A percentile compares a stretch with the other conserved stretches of the same genome.
Conservation (phyloP, 2,329 filamentous ascomycete species). For the Fusarium sp. region DNA sequence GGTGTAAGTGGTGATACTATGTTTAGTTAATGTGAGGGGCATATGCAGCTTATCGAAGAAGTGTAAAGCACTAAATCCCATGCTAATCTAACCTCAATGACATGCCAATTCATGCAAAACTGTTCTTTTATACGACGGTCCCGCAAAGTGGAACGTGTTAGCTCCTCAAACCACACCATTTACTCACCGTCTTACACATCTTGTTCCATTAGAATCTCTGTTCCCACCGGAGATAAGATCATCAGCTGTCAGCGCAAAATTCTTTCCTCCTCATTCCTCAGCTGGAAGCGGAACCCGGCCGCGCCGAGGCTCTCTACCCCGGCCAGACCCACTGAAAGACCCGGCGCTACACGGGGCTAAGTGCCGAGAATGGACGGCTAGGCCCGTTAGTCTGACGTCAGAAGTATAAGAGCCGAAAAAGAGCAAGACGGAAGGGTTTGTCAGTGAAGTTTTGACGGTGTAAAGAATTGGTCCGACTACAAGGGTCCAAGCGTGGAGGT, state of each 20-base stretch:
- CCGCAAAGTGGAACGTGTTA: no score
- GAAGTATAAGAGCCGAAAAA: conserved; percentile 1
- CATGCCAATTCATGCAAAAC: conserved; percentile 11
- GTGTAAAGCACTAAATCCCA: not conserved
- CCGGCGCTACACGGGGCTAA: conserved; percentile 39
- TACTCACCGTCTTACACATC: not conserved
- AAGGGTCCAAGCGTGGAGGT: conserved; percentile 23
- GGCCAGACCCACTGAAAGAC: conserved; percentile 20
- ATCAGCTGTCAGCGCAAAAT: not conserved
- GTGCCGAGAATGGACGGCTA: conserved; percentile 44
- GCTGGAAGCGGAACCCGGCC: conserved; percentile 10
- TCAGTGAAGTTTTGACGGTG: conserved; percentile 29
- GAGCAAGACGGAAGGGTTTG: conserved; percentile 30
- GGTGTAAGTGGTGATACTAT: no score
- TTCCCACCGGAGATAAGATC: not conserved
- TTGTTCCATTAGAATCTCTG: conserved; percentile 21
- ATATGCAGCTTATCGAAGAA: no score
- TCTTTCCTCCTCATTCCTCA: not conserved
- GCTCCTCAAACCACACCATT: no score
- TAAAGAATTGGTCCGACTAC: conserved; percentile 31
- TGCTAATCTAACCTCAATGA: not conserved
- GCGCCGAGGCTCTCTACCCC: conserved; percentile 25
- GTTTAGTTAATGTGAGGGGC: no score
- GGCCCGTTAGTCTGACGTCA: conserved; percentile 40
- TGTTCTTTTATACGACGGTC: no score